Conservation (phyloP, 768 basidiomycete genomes). For the Lentinus brumalis region DNA sequence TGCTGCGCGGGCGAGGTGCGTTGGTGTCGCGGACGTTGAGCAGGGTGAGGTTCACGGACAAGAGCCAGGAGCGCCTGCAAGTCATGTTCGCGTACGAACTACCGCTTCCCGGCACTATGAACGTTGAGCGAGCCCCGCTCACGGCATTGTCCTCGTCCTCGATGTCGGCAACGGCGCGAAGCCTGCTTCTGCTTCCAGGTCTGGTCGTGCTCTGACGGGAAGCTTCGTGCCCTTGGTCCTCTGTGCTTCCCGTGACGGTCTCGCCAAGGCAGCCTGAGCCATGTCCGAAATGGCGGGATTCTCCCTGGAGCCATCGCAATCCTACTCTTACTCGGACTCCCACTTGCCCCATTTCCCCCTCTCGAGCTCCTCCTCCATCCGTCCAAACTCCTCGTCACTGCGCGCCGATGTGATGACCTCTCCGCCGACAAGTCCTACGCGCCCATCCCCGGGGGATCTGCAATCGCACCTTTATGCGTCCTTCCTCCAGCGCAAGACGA, state of each 20-base stretch:
- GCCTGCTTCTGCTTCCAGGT: not conserved
- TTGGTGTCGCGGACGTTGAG: no score
- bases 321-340: not conserved
- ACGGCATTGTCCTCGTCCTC: conserved; percentile 8
- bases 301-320: conserved; percentile 1
- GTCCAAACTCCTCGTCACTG: conserved; percentile 21
- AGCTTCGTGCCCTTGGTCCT: no score
- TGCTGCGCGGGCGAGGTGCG: not conserved
- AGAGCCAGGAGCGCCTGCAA: no score
- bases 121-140: not conserved
- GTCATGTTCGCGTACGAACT: no score
- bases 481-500: conserved; percentile 69
- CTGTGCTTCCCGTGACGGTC: not conserved
- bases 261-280: conserved; percentile 6
- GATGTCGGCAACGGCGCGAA: conserved; percentile 11
- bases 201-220: no score
- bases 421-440: conserved; percentile 30
- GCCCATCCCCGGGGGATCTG: conserved; percentile 54
- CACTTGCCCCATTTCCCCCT: not conserved
- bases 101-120: not conserved
- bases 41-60: no score
- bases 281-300: conserved; percentile 12
- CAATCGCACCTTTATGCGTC: conserved; percentile 78
- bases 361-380: conserved; percentile 10
- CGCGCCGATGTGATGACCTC: conserved; percentile 21